Base-by-base conservation (phyloP, 2,329 filamentous ascomycete species). In the Celoporthe dispersa region DNA sequence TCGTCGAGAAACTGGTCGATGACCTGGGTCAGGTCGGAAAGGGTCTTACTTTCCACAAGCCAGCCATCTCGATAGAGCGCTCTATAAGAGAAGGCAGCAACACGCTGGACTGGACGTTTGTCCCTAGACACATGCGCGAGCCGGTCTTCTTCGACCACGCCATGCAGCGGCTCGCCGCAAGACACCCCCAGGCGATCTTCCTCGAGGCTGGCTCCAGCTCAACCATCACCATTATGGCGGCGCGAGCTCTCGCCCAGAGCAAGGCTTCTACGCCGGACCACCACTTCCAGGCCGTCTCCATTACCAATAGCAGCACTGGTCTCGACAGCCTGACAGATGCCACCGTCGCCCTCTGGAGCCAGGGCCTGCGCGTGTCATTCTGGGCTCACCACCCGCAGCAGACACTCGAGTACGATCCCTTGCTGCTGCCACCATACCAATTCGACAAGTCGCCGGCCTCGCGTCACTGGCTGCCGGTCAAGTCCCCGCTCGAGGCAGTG, bases 111-210 rank as follows among this genome's bases (percentile, higher is more conserved):
- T 41, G 39, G 39, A 16, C 39, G 2, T 77, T 76, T 37, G 71
- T 81, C 2, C 63, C 79, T 0, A 66, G 78, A 0, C 84, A 86
- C 65, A 80, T 83, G 74, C 73, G 83, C 1, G 55, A 80, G 0
- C 82, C 84, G 0, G 84, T 86, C 0, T 84, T 77, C 72, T 85
- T 84, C 72, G 51, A 77, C 31, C 77, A 84, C 9, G 85, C 74
- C 2, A 16, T 68, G 1, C 28, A 66, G n/a, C 53, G 69, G 1
- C 25, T 71, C 5, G 33, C 41, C 5, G 3, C 14, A 8, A 31
- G 55, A 41, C 53, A 41, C 2, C 28, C 59, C 0, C n/a, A 33
- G 14, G 75, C 72, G 11, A 72, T 81, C 22, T 84, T 74, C 64
- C 76, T 84, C 0, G 84, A 86, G 68, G 82, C 82, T 0, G 84